Conservation (phyloP, 208 protist species). For the Giardia duodenalis region DNA sequence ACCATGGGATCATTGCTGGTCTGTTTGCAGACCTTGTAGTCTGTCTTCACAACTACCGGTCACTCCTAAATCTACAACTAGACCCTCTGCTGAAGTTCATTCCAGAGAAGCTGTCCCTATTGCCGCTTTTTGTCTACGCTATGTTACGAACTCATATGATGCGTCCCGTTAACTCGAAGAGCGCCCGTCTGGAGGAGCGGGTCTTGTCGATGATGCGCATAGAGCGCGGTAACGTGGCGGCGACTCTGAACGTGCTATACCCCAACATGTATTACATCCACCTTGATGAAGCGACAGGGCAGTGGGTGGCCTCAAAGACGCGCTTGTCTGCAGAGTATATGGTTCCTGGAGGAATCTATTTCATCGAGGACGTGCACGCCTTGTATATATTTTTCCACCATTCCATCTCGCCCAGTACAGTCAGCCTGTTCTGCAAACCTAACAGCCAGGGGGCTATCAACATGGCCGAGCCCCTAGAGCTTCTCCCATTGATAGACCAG, state of each 20-base stretch:
- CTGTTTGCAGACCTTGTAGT: neutral
- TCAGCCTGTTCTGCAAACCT: neutral
- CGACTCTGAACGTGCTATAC: neutral
- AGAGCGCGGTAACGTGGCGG: neutral
- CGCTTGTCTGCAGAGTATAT: neutral
- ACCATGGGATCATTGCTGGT: neutral
- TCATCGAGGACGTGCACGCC: neutral
- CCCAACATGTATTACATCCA: neutral
- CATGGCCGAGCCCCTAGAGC: neutral
- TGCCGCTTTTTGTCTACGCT: neutral
- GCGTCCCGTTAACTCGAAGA: neutral
- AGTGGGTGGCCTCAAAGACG: neutral
- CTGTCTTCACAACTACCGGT: neutral
- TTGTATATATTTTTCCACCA: neutral
- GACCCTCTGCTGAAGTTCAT: neutral
- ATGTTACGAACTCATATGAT: neutral
- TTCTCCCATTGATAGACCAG: no score
- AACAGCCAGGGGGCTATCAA: neutral
- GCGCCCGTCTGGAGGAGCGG: neutral
- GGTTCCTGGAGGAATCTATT: neutral
- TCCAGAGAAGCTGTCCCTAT: neutral
- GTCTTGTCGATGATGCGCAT: neutral
- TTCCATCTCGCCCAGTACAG: neutral
- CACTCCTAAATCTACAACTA: neutral
- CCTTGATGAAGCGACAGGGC: neutral